Evolutionary conservation across 2,329 filamentous ascomycete species (phyloP).

Genomic region (Alternaria conjuncta): DNA sequence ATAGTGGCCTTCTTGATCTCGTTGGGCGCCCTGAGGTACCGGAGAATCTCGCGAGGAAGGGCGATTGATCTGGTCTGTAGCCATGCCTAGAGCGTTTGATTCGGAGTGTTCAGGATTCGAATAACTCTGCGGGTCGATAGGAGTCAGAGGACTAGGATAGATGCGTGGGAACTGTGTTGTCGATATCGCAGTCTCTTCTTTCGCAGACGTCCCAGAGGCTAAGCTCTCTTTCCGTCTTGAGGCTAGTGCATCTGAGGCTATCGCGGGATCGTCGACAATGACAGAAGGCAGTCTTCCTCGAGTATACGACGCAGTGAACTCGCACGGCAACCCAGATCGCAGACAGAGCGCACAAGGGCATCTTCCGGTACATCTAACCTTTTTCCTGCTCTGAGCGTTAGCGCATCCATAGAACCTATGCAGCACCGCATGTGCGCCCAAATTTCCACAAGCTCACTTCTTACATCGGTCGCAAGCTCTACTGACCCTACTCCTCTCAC

Average conservation of each 20-base stretch:
- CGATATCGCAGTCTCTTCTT: constrained; percentile 18
- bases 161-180: constrained; percentile 27
- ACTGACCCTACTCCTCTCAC: constrained; percentile 53
- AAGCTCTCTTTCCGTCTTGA: constrained; percentile 21
- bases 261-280: constrained; percentile 41
- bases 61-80: constrained; percentile 22
- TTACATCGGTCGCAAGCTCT: constrained; percentile 59
- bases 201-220: constrained; percentile 12
- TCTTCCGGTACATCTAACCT: constrained; percentile 46
- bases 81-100: constrained; percentile 19
- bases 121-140: constrained; percentile 25
- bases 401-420: background rate
- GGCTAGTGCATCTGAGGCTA: constrained; percentile 24
- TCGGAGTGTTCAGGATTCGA: background rate
- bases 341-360: constrained; percentile 46
- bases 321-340: constrained; percentile 49
- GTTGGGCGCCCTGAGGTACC: constrained; percentile 52
- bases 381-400: constrained; percentile 38
- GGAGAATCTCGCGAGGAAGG: constrained; percentile 51
- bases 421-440: constrained; percentile 7
- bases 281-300: constrained; percentile 55
- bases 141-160: constrained; percentile 18
- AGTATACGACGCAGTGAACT: constrained; percentile 59
- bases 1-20: constrained; percentile 57
- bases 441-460: constrained; percentile 43